Evolutionary conservation across 805 yeast species (phyloP).

Genomic region (Ogataea zsoltii): DNA sequence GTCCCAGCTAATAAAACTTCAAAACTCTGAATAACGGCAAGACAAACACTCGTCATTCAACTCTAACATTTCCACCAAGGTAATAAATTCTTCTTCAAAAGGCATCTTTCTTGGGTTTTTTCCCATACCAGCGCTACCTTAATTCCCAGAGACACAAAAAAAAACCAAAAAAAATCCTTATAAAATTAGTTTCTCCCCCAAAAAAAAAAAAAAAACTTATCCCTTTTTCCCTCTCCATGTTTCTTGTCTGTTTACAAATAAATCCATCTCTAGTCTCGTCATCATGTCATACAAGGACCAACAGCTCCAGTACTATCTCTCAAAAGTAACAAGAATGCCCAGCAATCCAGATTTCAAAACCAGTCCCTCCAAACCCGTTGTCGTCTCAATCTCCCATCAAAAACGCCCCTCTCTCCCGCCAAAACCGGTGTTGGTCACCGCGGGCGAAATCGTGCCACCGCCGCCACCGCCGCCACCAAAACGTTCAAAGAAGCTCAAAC

Average conservation of each 20-base stretch:
- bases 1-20: too few relatives aligned
- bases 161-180: too few relatives aligned
- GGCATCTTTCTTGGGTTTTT: too few relatives aligned
- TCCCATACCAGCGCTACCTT: too few relatives aligned
- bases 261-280: background rate
- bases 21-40: too few relatives aligned
- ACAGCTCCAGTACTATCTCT: slow-evolving; percentile 8
- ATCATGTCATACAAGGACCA: background rate
- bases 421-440: background rate
- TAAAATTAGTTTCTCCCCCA: background rate
- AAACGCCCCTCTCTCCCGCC: background rate
- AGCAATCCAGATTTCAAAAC: slow-evolving; percentile 7
- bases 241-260: background rate
- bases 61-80: too few relatives aligned
- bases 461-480: background rate
- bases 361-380: background rate
- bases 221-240: background rate
- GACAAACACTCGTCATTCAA: too few relatives aligned
- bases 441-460: background rate
- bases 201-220: too few relatives aligned
- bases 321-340: slow-evolving; percentile 12
- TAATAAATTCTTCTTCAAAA: too few relatives aligned
- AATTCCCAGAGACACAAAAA: too few relatives aligned
- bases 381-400: background rate
- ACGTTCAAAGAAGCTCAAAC: too few relatives aligned